Percentiles rank a stretch among this genome's conserved stretches.
phyloP scores from a whole-genome alignment of 78 protist species.

The Salpingoeca rosetta region DNA sequence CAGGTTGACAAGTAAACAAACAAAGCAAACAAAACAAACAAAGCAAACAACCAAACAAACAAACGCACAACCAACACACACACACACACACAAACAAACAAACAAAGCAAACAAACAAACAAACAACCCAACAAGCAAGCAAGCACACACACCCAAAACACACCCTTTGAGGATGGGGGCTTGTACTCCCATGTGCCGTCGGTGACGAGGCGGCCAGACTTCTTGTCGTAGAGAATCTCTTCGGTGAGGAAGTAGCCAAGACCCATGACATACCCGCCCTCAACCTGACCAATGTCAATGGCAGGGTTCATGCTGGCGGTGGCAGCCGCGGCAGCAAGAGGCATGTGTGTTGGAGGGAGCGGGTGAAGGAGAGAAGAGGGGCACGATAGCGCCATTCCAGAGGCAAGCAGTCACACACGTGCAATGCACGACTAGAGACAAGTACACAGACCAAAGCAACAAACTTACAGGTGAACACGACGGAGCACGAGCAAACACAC shows the following conservation, averaged over 20 bases:
- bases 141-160: neutral
- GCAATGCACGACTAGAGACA: neutral
- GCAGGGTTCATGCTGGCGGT: slow-evolving; percentile 40
- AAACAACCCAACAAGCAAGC: neutral
- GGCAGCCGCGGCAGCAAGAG: too few relatives aligned
- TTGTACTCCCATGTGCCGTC: slow-evolving; percentile 30
- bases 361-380: neutral
- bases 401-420: neutral
- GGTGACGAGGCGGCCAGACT: neutral
- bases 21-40: too few relatives aligned
- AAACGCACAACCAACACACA: too few relatives aligned
- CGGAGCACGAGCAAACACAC: neutral
- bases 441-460: neutral
- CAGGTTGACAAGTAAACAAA: too few relatives aligned
- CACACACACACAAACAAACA: too few relatives aligned
- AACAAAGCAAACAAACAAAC: neutral
- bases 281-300: slow-evolving; percentile 52
- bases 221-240: slow-evolving; percentile 21
- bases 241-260: slow-evolving; percentile 38
- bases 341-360: too few relatives aligned
- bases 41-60: too few relatives aligned
- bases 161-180: slow-evolving; percentile 4
- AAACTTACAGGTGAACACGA: neutral
- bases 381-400: neutral
- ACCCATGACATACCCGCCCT: slow-evolving; percentile 39